A percentile compares a stretch with the other conserved stretches of the same genome.
Conservation (phyloP, 129 eudicot genomes). For the Apium graveolens region DNA sequence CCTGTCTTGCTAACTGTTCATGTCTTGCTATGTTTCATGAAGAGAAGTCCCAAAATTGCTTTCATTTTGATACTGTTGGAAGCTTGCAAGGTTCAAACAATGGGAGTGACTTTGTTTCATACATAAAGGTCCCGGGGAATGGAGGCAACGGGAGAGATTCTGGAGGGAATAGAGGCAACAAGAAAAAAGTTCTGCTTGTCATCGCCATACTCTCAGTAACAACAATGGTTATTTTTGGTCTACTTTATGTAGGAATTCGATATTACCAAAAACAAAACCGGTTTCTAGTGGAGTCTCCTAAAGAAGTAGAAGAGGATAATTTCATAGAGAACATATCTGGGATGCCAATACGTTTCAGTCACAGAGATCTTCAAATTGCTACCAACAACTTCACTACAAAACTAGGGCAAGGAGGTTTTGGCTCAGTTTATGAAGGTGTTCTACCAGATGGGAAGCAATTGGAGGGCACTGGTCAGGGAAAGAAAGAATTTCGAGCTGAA, state of each 20-base stretch:
- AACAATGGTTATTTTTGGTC: constrained; percentile 29
- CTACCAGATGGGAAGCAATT: constrained; percentile 71
- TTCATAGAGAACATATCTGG: constrained; percentile 62
- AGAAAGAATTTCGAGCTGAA: constrained; percentile 87
- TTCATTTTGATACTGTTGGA: constrained; percentile 64
- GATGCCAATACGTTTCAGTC: constrained; percentile 71
- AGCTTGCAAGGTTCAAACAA: constrained; percentile 48
- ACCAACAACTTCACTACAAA: constrained; percentile 53
- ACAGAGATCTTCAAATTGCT: constrained; percentile 69
- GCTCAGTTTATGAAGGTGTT: constrained; percentile 72
- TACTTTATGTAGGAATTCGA: constrained; percentile 33
- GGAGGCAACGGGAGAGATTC: background rate
- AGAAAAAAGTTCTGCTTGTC: constrained; percentile 22
- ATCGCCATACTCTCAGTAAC: constrained; percentile 37
- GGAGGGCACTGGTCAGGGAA: constrained; percentile 87
- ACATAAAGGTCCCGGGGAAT: constrained; percentile 37
- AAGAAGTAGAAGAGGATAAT: constrained; percentile 69
- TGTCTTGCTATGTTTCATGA: constrained; percentile 72
- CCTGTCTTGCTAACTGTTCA: constrained; percentile 69
- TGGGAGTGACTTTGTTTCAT: constrained; percentile 31
- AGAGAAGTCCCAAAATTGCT: constrained; percentile 52
- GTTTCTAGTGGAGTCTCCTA: constrained; percentile 10
- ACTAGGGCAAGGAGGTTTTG: constrained; percentile 92
- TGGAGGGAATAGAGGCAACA: constrained; percentile 17
- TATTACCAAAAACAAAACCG: constrained; percentile 32